A percentile compares a stretch with the other conserved stretches of the same genome.
Conservation (phyloP, 2,329 filamentous ascomycete genomes). For the Microsporum audouinii region DNA sequence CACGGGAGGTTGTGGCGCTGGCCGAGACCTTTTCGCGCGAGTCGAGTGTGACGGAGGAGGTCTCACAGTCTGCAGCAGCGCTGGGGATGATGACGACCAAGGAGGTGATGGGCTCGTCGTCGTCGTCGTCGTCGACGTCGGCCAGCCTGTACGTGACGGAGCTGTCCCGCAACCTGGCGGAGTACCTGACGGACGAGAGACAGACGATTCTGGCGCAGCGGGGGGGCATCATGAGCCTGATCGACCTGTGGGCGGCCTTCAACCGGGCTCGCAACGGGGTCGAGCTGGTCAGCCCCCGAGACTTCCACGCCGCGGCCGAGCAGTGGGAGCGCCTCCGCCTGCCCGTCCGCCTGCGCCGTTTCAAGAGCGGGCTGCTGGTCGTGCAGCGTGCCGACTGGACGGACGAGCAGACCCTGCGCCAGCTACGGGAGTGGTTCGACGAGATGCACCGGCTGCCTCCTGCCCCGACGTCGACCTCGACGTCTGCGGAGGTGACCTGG, state of each 20-base stretch:
- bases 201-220: conserved; percentile 65
- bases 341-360: conserved; percentile 73
- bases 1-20: conserved; percentile 87
- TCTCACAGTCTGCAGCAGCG: conserved; percentile 72
- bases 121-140: conserved; percentile 28
- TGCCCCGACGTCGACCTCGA: conserved; percentile 43
- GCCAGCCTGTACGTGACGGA: conserved; percentile 85
- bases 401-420: conserved; percentile 75
- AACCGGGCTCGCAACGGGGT: conserved; percentile 88
- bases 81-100: conserved; percentile 87
- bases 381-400: conserved; percentile 81
- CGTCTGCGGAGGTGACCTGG: conserved; percentile 51
- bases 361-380: conserved; percentile 88
- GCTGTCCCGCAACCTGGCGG: conserved; percentile 69
- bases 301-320: conserved; percentile 80
- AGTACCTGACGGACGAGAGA: conserved; percentile 78
- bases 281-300: conserved; percentile 79
- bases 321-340: conserved; percentile 81
- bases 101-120: conserved; percentile 65
- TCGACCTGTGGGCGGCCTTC: conserved; percentile 89
- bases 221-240: conserved; percentile 77
- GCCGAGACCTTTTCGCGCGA: conserved; percentile 71
- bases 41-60: conserved; percentile 45
- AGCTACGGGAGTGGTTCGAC: conserved; percentile 64
- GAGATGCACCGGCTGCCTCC: conserved; percentile 47